A percentile compares a stretch with the other conserved stretches of the same genome.
phyloP scores from a whole-genome alignment of 179 eudicot genomes.

The Camellia oleifera region DNA sequence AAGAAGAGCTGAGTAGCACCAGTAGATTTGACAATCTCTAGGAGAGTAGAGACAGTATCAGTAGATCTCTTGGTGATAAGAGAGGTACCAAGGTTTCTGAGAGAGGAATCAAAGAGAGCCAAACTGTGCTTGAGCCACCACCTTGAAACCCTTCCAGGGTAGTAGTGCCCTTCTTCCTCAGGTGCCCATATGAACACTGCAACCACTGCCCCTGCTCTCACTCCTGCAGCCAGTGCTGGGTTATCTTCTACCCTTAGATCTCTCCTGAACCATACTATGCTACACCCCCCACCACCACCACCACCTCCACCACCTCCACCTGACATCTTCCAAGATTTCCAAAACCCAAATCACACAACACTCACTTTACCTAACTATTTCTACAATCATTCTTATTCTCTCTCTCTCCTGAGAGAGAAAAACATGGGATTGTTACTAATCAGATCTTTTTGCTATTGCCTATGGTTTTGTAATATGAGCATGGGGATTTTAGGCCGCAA shows the following conservation, averaged over 20 bases:
- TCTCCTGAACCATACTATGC: constrained; percentile 98
- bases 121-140: constrained; percentile 99
- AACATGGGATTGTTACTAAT: too few species aligned
- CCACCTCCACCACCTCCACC: background rate
- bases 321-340: constrained; percentile 31
- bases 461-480: too few species aligned
- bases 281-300: constrained; percentile 36
- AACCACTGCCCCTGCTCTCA: constrained; percentile 73
- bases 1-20: constrained; percentile 86
- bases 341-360: constrained; percentile 8
- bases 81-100: constrained; percentile 79
- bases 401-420: too few species aligned
- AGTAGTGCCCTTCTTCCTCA: constrained; percentile 91
- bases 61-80: constrained; percentile 89
- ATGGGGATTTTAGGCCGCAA: too few species aligned
- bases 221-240: constrained; percentile 88
- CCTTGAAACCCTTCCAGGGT: constrained; percentile 92
- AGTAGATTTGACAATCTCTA: constrained; percentile 73
- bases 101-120: constrained; percentile 73
- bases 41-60: constrained; percentile 73
- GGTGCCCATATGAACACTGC: constrained; percentile 92
- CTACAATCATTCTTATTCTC: background rate
- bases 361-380: background rate
- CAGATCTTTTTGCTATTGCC: too few species aligned
- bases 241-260: constrained; percentile 95